Base-by-base conservation (phyloP, 345 rosid genomes). In the Salix dunnii region DNA sequence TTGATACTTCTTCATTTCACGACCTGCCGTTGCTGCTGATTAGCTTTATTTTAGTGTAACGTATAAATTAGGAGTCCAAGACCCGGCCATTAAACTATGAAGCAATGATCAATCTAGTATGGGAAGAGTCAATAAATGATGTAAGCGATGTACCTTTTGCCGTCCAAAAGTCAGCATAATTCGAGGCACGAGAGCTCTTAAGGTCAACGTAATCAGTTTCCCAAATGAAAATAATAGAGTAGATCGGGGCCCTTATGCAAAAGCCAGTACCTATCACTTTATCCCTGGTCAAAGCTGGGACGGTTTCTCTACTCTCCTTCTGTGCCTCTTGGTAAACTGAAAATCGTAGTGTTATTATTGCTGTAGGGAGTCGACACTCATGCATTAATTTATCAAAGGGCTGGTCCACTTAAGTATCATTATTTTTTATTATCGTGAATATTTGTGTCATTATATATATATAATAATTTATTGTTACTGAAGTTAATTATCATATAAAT, bases 361-460 rank as follows among this genome's bases (percentile, higher is more conserved):
- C 4, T 9, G 27, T 0, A 4, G 28, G 63, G 63, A 23, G 28
- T 58, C 63, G 28, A n/a, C 28, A n/a, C 10, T 58, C 23, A 23
- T n/a, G 27, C 62, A n/a, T 58, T 58, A 58, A 9, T 58, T 40
- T n/a, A n/a, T 58, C 28, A 23, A n/a, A 58, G 23, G 6, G 28
- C 28, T 8, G 28, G 62, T n/a, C 28, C 62, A 1, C 10, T 7
- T 20, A 20, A 53, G 25, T 53, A 1, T 6, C 6, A 7, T 2
- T 7, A 6, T 4, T 33, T 33, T 4, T 33, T 33, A 33, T 33
- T 33, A 33, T 4, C 6, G 4, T 5, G 6, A 0, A 33, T 33
- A 6, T 33, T 0, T 5, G 1, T 1, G 0, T 33, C 1, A 33
- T 0, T 0, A 4, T 33, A 0, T 33, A 33, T 0, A 33, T 0